These are phyloP conservation scores for Mallotus repandus DNA, from an alignment of 441 rosid genomes.

Conservation along the genomic window DNA sequence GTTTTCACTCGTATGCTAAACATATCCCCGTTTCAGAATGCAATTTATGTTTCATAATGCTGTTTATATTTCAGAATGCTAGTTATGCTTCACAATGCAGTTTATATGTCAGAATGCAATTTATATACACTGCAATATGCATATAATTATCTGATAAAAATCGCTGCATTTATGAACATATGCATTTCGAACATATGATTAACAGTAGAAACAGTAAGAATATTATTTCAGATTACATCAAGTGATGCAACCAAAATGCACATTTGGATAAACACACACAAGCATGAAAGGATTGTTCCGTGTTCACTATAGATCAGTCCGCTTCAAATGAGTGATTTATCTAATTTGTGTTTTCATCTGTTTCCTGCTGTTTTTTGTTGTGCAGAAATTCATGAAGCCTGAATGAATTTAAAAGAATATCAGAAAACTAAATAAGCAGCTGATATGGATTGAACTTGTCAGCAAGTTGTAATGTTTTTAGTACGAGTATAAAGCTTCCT, in stretches of 20 bases:
- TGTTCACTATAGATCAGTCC: neutral
- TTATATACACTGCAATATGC: neutral
- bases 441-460: conserved; percentile 5
- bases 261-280: neutral
- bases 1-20: neutral
- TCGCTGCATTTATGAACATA: too few species aligned
- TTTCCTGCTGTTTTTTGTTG: neutral
- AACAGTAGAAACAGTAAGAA: neutral
- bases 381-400: conserved; percentile 42
- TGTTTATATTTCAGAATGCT: too few species aligned
- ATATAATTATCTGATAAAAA: too few species aligned
- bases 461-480: conserved; percentile 16
- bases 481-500: neutral
- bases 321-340: neutral
- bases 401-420: conserved; percentile 19
- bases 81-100: too few species aligned
- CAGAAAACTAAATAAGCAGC: conserved; percentile 33
- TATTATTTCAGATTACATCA: neutral
- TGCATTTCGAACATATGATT: too few species aligned
- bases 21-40: too few species aligned
- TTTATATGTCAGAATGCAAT: neutral
- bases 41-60: too few species aligned
- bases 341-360: conserved; percentile 3
- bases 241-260: neutral
- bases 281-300: neutral